A percentile compares a stretch with the other conserved stretches of the same genome.
Evolutionary conservation across 805 yeast species (phyloP).

Genomic region (Candida stauntonica): DNA sequence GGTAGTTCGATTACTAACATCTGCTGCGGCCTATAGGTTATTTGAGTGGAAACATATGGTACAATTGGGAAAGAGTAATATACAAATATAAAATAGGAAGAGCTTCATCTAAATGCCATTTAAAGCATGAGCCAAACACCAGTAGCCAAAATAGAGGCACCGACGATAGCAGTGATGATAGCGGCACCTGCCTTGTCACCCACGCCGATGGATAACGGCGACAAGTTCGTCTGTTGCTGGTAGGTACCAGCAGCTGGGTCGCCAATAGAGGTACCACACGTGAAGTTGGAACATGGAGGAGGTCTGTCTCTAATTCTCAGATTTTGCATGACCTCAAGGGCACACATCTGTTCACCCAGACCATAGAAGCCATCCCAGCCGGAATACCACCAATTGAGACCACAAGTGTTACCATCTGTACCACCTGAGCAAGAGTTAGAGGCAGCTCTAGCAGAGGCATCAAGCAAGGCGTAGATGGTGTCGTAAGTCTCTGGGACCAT

Average conservation of each 20-base stretch:
- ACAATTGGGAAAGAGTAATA: too few species aligned
- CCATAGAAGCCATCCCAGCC: slow-evolving; percentile 70
- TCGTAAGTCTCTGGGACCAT: slow-evolving; percentile 53
- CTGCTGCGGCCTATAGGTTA: slow-evolving; percentile 29
- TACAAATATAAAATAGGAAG: too few species aligned
- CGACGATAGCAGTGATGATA: slow-evolving; percentile 54
- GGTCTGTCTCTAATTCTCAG: slow-evolving; percentile 33
- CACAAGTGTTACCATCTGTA: slow-evolving; percentile 76
- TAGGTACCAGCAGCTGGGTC: slow-evolving; percentile 60
- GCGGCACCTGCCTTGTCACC: slow-evolving; percentile 63
- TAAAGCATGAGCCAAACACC: slow-evolving; percentile 38
- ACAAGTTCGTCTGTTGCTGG: slow-evolving; percentile 30
- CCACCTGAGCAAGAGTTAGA: slow-evolving; percentile 81
- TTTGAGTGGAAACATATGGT: neutral
- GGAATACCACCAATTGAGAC: slow-evolving; percentile 58
- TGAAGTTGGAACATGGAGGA: slow-evolving; percentile 53
- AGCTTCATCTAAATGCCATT: too few species aligned
- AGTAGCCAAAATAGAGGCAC: slow-evolving; percentile 35
- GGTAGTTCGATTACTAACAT: slow-evolving; percentile 32
- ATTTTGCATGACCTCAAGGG: slow-evolving; percentile 54
- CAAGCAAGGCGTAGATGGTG: slow-evolving; percentile 41
- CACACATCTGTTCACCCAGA: slow-evolving; percentile 80
- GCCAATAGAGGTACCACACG: slow-evolving; percentile 67
- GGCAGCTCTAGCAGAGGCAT: slow-evolving; percentile 61
- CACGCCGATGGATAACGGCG: slow-evolving; percentile 34